A percentile compares a stretch with the other conserved stretches of the same genome.
These are phyloP conservation scores for Drechslera avenae DNA, from an alignment of 2,329 filamentous ascomycete species.

Conservation along the genomic window DNA sequence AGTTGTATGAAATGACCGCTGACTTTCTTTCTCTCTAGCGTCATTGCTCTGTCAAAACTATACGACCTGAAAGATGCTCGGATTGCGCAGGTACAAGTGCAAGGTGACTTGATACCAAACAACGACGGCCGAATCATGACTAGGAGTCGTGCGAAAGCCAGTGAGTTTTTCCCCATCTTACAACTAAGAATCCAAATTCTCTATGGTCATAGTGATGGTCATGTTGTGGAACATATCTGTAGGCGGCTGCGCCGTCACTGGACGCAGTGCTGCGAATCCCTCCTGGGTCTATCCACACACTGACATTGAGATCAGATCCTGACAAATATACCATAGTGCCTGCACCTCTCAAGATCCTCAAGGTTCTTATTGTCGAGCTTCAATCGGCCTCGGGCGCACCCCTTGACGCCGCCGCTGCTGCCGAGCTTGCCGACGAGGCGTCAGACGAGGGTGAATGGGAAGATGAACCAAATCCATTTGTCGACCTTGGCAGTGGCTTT, in stretches of 20 bases:
- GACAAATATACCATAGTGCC: conserved; percentile 88
- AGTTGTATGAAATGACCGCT: conserved; percentile 7
- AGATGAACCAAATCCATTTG: conserved; percentile 72
- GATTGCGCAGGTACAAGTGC: conserved; percentile 78
- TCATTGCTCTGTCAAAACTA: conserved; percentile 89
- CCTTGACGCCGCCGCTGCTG: conserved; percentile 64
- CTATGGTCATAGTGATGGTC: not conserved
- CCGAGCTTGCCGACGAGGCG: conserved; percentile 71
- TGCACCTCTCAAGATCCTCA: conserved; percentile 91
- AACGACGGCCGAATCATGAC: conserved; percentile 85
- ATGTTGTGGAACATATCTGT: conserved; percentile 3
- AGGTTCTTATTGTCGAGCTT: conserved; percentile 92
- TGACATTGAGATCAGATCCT: conserved; percentile 64
- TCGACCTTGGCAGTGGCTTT: conserved; percentile 70
- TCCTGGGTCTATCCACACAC: conserved; percentile 5
- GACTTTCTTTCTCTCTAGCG: conserved; percentile 56
- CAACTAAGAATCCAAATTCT: not conserved
- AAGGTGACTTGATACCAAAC: conserved; percentile 84
- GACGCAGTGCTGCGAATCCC: not conserved
- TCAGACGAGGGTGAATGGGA: conserved; percentile 72
- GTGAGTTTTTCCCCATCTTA: conserved; percentile 53
- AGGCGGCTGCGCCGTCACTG: not conserved
- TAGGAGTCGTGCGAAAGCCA: conserved; percentile 83
- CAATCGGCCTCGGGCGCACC: conserved; percentile 73
- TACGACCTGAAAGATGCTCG: conserved; percentile 86